These are phyloP conservation scores for Podila epicladia DNA, from an alignment of 192 early-diverging fungal species.

Conservation along the genomic window DNA sequence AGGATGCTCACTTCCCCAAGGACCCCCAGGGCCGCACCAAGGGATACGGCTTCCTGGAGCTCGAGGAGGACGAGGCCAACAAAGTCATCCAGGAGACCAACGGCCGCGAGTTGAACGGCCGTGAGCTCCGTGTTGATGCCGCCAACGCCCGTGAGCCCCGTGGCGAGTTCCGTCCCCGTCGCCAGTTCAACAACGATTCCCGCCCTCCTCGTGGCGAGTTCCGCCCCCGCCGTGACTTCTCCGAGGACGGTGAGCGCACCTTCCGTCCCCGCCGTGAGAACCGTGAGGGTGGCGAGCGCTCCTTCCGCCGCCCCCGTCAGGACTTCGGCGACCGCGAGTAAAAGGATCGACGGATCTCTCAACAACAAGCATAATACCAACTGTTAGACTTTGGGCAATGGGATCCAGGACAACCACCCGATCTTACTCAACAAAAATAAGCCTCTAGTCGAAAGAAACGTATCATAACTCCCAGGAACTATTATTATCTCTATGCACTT, in stretches of 20 bases:
- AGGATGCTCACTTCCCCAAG: conserved; percentile 36
- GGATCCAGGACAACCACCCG: too few species aligned
- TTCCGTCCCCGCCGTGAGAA: conserved; percentile 25
- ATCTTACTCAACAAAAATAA: too few species aligned
- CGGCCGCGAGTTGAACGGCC: conserved; percentile 39
- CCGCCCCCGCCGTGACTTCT: conserved; percentile 1
- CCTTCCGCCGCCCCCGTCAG: conserved; percentile 13
- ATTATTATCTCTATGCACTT: too few species aligned
- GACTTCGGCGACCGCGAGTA: conserved; percentile 24
- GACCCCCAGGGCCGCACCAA: conserved; percentile 40
- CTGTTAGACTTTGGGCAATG: too few species aligned
- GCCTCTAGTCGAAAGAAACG: too few species aligned
- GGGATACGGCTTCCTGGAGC: conserved; percentile 41
- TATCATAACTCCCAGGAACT: too few species aligned
- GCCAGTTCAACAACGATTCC: conserved; percentile 14
- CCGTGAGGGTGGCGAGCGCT: conserved; percentile 8
- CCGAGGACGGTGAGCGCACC: conserved; percentile 6
- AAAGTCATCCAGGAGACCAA: conserved; percentile 25
- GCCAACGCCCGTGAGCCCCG: conserved; percentile 18
- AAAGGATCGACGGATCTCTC: background rate
- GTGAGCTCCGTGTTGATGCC: conserved; percentile 24
- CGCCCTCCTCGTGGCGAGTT: background rate
- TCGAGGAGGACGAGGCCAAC: conserved; percentile 32
- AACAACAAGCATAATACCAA: background rate
- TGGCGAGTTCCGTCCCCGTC: conserved; percentile 34